A percentile compares a stretch with the other conserved stretches of the same genome.
These are phyloP conservation scores for Colletotrichum nymphaeae DNA, from an alignment of 2,329 filamentous ascomycete genomes.

Conservation along the genomic window DNA sequence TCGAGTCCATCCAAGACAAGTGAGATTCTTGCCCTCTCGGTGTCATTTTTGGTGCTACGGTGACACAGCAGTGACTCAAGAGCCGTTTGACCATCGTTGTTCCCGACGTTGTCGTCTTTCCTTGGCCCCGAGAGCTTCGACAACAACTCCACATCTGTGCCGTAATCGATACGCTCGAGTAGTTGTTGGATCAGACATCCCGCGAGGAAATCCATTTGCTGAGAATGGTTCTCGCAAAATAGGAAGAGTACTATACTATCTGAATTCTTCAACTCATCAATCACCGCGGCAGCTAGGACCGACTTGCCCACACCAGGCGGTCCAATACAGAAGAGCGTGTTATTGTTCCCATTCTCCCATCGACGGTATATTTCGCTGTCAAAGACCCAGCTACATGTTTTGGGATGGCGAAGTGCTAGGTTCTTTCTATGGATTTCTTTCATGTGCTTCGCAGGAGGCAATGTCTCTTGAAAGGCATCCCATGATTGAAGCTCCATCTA, in stretches of 20 bases:
- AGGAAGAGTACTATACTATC: neutral
- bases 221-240: neutral
- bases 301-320: neutral
- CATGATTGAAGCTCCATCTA: neutral
- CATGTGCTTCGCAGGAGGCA: neutral
- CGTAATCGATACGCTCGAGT: neutral
- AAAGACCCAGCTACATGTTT: neutral
- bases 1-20: neutral
- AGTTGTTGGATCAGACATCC: neutral
- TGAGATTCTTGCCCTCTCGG: neutral
- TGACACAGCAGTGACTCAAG: neutral
- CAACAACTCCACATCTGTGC: neutral
- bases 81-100: neutral
- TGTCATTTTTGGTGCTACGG: neutral
- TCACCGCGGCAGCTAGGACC: neutral
- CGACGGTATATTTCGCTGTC: neutral
- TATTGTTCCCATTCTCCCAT: neutral
- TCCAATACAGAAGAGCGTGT: neutral
- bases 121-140: no score
- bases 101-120: neutral
- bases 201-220: neutral
- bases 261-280: neutral
- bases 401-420: neutral
- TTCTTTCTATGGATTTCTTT: neutral
- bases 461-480: neutral